A percentile compares a stretch with the other conserved stretches of the same genome.
Conservation (phyloP, 2,329 filamentous ascomycete genomes). For the Colletotrichum sp. region DNA sequence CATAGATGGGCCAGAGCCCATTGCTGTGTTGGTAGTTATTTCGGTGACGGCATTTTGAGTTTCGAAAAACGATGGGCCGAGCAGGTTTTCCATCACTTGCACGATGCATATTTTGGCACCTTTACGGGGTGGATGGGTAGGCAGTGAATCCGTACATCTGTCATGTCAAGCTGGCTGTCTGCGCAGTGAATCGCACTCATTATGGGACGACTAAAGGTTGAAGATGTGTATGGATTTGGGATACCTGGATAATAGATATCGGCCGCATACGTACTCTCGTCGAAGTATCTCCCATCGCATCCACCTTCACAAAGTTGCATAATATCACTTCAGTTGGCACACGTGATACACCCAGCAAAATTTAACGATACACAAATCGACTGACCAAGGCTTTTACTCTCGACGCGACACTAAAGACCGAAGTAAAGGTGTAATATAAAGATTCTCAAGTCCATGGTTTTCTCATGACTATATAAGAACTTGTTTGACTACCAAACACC, state of each 20-base stretch:
- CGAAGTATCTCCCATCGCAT: not conserved
- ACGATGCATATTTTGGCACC: not conserved
- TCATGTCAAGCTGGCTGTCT: not conserved
- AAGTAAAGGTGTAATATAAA: too few species aligned
- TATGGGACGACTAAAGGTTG: not conserved
- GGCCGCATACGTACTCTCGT: not conserved
- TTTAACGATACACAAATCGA: too few species aligned
- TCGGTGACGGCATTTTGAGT: not conserved
- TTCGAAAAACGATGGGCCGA: not conserved
- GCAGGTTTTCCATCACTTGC: not conserved
- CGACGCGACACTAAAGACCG: too few species aligned
- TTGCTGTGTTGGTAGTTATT: not conserved
- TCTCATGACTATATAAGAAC: too few species aligned
- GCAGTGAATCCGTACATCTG: not conserved
- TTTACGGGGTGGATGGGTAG: not conserved
- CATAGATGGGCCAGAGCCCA: not conserved
- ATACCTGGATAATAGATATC: not conserved
- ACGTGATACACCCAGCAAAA: not conserved
- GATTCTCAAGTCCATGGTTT: too few species aligned
- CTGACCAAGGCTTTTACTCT: too few species aligned
- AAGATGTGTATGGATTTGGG: fast-evolving
- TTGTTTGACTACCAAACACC: too few species aligned
- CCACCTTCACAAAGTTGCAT: not conserved
- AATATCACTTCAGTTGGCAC: not conserved
- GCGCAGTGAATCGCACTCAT: not conserved